Base-by-base conservation (phyloP, 148 eudicot species). In the Cornus suecica region DNA sequence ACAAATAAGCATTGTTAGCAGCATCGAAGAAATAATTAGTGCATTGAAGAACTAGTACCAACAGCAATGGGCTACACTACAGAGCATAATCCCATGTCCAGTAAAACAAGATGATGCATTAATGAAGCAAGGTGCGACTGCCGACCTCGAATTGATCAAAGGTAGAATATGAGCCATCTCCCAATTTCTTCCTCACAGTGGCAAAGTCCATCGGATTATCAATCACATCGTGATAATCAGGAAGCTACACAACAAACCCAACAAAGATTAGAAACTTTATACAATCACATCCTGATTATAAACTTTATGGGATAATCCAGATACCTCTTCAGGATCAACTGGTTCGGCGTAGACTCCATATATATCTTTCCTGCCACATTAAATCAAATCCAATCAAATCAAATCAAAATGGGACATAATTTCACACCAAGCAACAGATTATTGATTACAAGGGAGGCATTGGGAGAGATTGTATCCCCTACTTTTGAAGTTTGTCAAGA, bases 331-430 rank as follows among this genome's bases (percentile, higher is more conserved):
- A 20, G 99, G 97, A 86, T 92, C 97, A 73, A 92, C 97, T 0
- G 99, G 97, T 51, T 92, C 99, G n/a, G 99, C 91, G 82, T 87
- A 95, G 66, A 89, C 99, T 68, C 97, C 97, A 79, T 92, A 95
- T 14, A 85, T 92, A 77, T 95, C 99, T 82, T 92, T 95, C 92
- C 99, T 95, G 97, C 75, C 88, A 91, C 78, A 83, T 76, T 71
- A 28, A 80, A 88, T 81, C 51, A 65, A 85, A 61, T 68, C 63
- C 15, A n/a, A n/a, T n/a, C n/a, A n/a, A n/a, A n/a, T n/a, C n/a
- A 70, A 65, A 70, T 75, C 68, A 78, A 65, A 71, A n/a, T 71
- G n/a, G 6, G 42, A 54, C 54, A 42, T 24, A 71, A 30, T 64
- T 74, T 30, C 22, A 28, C 28, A 73, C 56, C 28, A 79, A 70